A percentile compares a stretch with the other conserved stretches of the same genome.
phyloP scores from a whole-genome alignment of 2,329 filamentous ascomycete genomes.

The Pochonia chlamydosporia region DNA sequence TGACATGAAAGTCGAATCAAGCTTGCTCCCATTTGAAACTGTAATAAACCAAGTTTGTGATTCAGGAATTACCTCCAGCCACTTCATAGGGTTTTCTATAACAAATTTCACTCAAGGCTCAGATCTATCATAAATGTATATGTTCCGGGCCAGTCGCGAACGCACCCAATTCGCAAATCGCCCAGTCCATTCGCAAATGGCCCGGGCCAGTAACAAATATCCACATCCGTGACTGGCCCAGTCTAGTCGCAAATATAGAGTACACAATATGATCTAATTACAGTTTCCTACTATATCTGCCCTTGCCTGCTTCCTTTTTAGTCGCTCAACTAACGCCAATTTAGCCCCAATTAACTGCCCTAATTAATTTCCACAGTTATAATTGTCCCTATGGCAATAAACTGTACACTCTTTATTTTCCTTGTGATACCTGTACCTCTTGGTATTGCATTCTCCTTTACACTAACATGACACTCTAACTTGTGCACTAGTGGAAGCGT shows the following conservation, averaged over 20 bases:
- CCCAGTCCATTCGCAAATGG: not conserved
- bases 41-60: no score
- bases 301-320: not conserved
- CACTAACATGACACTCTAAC: conserved; percentile 5
- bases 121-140: no score
- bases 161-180: not conserved
- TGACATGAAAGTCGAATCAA: no score
- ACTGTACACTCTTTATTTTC: conserved; percentile 4
- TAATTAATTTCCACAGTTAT: conserved; percentile 5
- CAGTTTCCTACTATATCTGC: not conserved
- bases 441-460: conserved; percentile 5
- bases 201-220: not conserved
- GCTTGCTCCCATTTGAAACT: no score
- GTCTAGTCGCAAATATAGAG: not conserved
- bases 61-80: no score
- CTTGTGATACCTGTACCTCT: conserved; percentile 6
- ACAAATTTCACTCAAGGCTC: no score
- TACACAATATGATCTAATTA: not conserved
- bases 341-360: not conserved
- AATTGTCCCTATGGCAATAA: conserved; percentile 5
- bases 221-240: no score
- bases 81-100: no score
- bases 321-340: no score
- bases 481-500: conserved; percentile 3
- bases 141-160: not conserved